These are phyloP conservation scores for Clarireedia monteithiana DNA, from an alignment of 2,329 filamentous ascomycete species.

Conservation along the genomic window DNA sequence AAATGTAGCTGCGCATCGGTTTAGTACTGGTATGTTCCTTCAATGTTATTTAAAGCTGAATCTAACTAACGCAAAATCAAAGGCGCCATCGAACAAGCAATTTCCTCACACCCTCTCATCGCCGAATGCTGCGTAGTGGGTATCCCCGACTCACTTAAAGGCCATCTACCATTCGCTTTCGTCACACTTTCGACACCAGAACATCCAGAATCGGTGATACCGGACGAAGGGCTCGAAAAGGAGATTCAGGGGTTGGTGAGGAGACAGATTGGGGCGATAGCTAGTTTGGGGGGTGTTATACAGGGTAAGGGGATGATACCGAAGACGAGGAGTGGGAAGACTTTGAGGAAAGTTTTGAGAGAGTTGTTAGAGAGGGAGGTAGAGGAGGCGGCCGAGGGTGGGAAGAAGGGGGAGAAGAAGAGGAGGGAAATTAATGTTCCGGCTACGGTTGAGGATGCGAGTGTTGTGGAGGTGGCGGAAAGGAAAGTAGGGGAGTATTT, in stretches of 20 bases:
- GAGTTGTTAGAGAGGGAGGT: conserved; percentile 76
- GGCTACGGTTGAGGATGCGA: conserved; percentile 75
- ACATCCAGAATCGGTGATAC: conserved; percentile 44
- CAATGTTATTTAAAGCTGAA: background rate
- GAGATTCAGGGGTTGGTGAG: conserved; percentile 70
- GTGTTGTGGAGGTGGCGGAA: conserved; percentile 67
- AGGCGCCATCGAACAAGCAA: conserved; percentile 86
- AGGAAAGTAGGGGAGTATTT: conserved; percentile 71
- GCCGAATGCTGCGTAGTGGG: conserved; percentile 82
- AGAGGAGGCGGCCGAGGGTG: conserved; percentile 69
- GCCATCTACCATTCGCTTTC: conserved; percentile 87
- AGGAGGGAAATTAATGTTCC: conserved; percentile 72
- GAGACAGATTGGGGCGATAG: conserved; percentile 79
- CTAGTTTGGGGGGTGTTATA: conserved; percentile 76
- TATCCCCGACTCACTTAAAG: conserved; percentile 79
- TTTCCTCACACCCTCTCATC: conserved; percentile 70
- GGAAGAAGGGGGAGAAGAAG: conserved; percentile 71
- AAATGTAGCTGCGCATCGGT: conserved; percentile 88
- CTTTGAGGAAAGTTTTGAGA: conserved; percentile 69
- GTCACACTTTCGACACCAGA: conserved; percentile 51
- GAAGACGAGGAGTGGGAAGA: conserved; percentile 70
- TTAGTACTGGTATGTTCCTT: conserved; percentile 66
- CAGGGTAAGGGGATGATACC: conserved; percentile 83
- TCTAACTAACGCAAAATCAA: background rate
- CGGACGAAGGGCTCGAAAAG: conserved; percentile 35